Evolutionary conservation across 2,329 filamentous ascomycete genomes (phyloP).

Genomic region (Pseudogymnoascus destructans): DNA sequence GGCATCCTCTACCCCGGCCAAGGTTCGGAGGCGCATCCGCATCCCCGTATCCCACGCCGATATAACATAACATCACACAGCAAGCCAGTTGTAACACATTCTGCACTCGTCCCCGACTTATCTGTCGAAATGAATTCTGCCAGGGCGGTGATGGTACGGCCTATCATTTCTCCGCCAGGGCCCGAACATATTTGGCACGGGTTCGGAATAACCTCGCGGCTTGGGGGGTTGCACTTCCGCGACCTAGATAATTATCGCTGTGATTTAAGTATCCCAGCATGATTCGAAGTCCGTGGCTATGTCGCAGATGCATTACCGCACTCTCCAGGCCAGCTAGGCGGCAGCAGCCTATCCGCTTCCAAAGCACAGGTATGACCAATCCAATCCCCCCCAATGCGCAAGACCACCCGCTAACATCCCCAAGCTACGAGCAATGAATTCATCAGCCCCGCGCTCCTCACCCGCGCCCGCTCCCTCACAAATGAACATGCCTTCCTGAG

Average conservation of each 20-base stretch:
- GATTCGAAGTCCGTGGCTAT: constrained; percentile 37
- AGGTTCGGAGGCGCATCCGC: neutral
- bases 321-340: constrained; percentile 19
- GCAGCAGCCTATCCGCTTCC: constrained; percentile 27
- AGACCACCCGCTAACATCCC: constrained; percentile 6
- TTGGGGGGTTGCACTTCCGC: neutral
- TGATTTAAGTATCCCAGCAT: constrained; percentile 17
- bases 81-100: neutral
- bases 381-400: constrained; percentile 12
- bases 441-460: constrained; percentile 41
- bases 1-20: neutral
- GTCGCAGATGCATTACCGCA: constrained; percentile 35
- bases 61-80: neutral
- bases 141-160: neutral
- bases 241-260: neutral
- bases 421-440: constrained; percentile 20
- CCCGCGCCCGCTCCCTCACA: constrained; percentile 44
- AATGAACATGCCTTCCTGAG: constrained; percentile 45
- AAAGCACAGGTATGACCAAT: constrained; percentile 32
- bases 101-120: neutral
- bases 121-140: neutral
- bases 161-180: neutral
- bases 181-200: neutral
- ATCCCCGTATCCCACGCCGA: neutral
- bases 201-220: neutral